Conservation (phyloP, 352 stramenopile species). For the Peronospora tabacina region DNA sequence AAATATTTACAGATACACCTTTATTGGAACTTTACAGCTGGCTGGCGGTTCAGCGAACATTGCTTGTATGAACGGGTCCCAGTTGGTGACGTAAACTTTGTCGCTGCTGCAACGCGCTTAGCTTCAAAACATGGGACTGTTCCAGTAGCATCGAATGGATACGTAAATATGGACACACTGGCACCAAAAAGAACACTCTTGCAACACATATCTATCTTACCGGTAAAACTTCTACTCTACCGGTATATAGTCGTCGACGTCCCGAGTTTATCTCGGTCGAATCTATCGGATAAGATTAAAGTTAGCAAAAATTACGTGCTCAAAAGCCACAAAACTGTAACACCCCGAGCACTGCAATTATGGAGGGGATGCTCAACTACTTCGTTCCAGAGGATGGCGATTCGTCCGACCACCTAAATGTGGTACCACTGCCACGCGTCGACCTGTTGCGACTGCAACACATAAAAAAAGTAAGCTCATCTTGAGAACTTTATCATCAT, state of each 20-base stretch:
- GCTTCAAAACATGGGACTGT: no score
- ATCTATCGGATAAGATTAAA: no score
- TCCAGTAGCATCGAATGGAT: no score
- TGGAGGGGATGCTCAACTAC: constrained; percentile 87
- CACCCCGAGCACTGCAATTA: constrained; percentile 12
- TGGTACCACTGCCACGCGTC: constrained; percentile 71
- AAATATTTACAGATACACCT: no score
- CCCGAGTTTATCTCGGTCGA: no score
- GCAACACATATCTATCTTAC: no score
- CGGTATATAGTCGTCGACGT: no score
- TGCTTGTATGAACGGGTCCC: constrained; percentile 20
- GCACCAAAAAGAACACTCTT: no score
- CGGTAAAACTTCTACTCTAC: no score
- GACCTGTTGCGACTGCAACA: constrained; percentile 66
- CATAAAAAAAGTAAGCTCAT: constrained; percentile 58
- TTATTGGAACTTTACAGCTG: neutral
- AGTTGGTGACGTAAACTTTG: constrained; percentile 51
- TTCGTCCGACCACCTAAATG: constrained; percentile 79
- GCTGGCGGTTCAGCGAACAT: neutral
- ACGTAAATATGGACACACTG: no score
- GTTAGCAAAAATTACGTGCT: neutral
- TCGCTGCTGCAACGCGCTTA: no score
- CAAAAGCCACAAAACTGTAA: neutral
- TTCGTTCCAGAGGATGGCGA: constrained; percentile 82
- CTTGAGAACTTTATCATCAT: neutral